Conservation (phyloP, 2,329 filamentous ascomycete genomes). For the Boeremia exigua region DNA sequence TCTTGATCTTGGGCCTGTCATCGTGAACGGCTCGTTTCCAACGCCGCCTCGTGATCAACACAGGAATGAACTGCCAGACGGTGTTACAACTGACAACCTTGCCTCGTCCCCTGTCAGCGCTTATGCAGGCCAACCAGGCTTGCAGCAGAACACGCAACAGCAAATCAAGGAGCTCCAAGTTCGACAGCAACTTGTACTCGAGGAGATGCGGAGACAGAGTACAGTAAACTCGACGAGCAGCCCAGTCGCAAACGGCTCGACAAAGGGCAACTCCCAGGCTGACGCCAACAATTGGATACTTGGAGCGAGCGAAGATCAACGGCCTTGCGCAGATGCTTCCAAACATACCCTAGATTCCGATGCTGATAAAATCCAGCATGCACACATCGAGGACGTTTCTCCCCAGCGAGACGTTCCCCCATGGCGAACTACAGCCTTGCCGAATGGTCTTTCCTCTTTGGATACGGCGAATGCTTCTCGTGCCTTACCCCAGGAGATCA, state of each 20-base stretch:
- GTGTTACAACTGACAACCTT: constrained; percentile 26
- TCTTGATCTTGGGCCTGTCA: constrained; percentile 43
- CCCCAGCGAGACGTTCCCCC: constrained; percentile 37
- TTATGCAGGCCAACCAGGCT: constrained; percentile 31
- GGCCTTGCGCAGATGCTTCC: constrained; percentile 34
- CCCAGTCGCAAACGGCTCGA: constrained; percentile 36
- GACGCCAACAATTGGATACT: constrained; percentile 32
- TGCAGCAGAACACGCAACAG: constrained; percentile 36
- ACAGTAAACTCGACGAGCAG: constrained; percentile 27
- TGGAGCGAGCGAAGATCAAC: constrained; percentile 33
- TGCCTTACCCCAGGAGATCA: constrained; percentile 43
- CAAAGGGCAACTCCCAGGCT: constrained; percentile 21
- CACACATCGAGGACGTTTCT: constrained; percentile 36
- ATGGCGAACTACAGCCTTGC: constrained; percentile 38
- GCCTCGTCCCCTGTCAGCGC: constrained; percentile 26
- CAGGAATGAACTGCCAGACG: constrained; percentile 35
- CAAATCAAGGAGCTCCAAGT: constrained; percentile 36
- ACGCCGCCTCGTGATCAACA: constrained; percentile 33
- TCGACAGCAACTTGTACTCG: constrained; percentile 39
- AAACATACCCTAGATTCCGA: constrained; percentile 40
- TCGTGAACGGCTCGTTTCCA: constrained; percentile 51
- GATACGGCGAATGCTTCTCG: constrained; percentile 55
- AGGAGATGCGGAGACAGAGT: constrained; percentile 44
- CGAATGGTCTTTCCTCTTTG: constrained; percentile 41
- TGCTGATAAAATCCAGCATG: constrained; percentile 29